These are phyloP conservation scores for Allantophomopsis cytisporea DNA, from an alignment of 2,329 filamentous ascomycete genomes.

Conservation along the genomic window DNA sequence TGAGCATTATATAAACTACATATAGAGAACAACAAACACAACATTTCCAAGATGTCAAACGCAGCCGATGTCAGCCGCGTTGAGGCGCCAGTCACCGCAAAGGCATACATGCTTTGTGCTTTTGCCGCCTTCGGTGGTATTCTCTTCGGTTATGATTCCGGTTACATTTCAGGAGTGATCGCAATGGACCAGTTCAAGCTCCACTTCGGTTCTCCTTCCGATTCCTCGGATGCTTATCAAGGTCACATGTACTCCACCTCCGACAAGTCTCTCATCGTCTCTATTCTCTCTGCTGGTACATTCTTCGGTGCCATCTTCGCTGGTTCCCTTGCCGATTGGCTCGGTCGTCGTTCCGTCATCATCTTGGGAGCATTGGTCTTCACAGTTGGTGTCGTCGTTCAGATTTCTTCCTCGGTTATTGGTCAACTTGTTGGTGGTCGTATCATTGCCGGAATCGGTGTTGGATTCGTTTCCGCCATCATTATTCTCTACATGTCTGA, in stretches of 20 bases:
- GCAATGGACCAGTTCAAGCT: conserved; percentile 29
- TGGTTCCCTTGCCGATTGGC: conserved; percentile 60
- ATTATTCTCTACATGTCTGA: conserved; percentile 82
- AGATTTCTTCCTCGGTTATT: conserved; percentile 40
- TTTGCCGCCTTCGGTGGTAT: conserved; percentile 55
- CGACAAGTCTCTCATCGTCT: conserved; percentile 12
- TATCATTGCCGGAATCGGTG: conserved; percentile 62
- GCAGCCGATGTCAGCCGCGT: conserved; percentile 47
- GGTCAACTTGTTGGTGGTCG: conserved; percentile 60
- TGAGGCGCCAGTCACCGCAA: conserved; percentile 55
- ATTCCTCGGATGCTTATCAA: conserved; percentile 4
- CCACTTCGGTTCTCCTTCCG: conserved; percentile 9
- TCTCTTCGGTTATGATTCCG: conserved; percentile 55
- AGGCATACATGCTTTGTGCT: conserved; percentile 56
- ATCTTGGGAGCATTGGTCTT: conserved; percentile 61
- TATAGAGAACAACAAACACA: neutral
- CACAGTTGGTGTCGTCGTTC: conserved; percentile 50
- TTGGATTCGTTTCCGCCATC: conserved; percentile 68
- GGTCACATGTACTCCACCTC: conserved; percentile 2
- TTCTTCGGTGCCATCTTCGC: conserved; percentile 40
- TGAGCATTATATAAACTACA: too few relatives aligned
- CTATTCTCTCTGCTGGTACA: conserved; percentile 5
- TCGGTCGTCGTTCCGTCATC: conserved; percentile 59
- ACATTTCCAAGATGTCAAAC: conserved; percentile 1
- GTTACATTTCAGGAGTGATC: conserved; percentile 52